Conservation (phyloP, 345 rosid species). For the Camelina hispida region DNA sequence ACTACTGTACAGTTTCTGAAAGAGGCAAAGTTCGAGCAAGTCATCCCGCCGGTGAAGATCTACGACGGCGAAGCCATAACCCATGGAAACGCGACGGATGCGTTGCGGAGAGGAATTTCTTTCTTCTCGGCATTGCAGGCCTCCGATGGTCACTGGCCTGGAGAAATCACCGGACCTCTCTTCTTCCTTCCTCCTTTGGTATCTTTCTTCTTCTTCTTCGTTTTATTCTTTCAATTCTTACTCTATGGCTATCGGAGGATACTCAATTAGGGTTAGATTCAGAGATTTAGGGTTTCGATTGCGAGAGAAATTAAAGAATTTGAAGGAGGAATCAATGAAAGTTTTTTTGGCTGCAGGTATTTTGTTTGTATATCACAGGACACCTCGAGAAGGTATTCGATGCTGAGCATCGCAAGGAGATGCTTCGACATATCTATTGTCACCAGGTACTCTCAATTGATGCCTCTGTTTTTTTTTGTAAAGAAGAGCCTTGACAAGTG, state of each 20-base stretch:
- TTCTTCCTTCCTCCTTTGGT: conserved; percentile 49
- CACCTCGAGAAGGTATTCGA: background rate
- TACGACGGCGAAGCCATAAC: conserved; percentile 45
- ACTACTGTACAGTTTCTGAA: conserved; percentile 40
- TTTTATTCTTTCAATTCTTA: background rate
- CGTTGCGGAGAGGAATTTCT: conserved; percentile 37
- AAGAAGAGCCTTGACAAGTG: background rate
- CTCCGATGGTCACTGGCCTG: conserved; percentile 55
- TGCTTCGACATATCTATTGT: conserved; percentile 29
- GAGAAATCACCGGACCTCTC: conserved; percentile 46
- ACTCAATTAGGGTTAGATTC: no score
- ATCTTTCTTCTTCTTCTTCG: background rate
- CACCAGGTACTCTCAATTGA: conserved; percentile 30
- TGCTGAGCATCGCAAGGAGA: conserved; percentile 37
- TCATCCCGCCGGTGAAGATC: conserved; percentile 45
- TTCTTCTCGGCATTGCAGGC: conserved; percentile 51
- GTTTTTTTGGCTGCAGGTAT: background rate
- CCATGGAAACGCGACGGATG: conserved; percentile 43
- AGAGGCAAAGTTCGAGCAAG: conserved; percentile 50
- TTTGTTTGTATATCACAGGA: conserved; percentile 30
- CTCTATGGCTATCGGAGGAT: no score
- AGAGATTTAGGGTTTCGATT: no score
- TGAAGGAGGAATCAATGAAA: no score
- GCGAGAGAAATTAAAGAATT: no score
- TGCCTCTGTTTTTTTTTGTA: background rate